Conservation (phyloP, 2,329 filamentous ascomycete genomes). For the Microsporum ferrugineum region DNA sequence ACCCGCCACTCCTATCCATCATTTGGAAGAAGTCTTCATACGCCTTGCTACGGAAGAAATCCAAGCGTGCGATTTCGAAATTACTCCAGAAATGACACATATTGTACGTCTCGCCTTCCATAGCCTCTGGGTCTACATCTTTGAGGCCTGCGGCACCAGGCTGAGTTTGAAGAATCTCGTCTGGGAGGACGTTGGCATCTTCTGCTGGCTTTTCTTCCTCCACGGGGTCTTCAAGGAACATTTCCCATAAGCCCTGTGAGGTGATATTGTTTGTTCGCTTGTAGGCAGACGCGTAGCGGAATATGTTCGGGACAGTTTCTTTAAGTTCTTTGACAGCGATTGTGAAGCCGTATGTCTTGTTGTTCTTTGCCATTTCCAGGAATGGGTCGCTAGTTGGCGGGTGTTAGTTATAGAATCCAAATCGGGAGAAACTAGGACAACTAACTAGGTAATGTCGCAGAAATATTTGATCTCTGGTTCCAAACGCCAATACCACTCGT, state of each 20-base stretch:
- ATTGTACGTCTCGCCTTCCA: slow-evolving; percentile 98
- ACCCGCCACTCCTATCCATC: slow-evolving; percentile 96
- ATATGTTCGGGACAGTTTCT: slow-evolving; percentile 97
- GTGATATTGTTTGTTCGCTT: slow-evolving; percentile 83
- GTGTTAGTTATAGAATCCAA: slow-evolving; percentile 26
- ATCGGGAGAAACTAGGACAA: neutral
- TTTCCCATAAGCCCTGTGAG: slow-evolving; percentile 92
- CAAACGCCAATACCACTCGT: slow-evolving; percentile 99
- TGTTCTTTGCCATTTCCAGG: slow-evolving; percentile 80
- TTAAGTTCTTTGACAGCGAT: slow-evolving; percentile 97
- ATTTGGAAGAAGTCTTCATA: slow-evolving; percentile 98
- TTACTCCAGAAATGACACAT: slow-evolving; percentile 99
- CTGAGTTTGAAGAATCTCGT: slow-evolving; percentile 69
- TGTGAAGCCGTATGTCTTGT: slow-evolving; percentile 98
- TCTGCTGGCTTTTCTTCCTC: slow-evolving; percentile 44
- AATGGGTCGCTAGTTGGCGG: slow-evolving; percentile 64
- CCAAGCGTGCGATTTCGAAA: slow-evolving; percentile 89
- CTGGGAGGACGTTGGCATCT: slow-evolving; percentile 59
- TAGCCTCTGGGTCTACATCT: slow-evolving; percentile 77
- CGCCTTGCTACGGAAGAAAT: slow-evolving; percentile 93
- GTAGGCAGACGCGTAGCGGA: slow-evolving; percentile 96
- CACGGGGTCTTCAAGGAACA: slow-evolving; percentile 69
- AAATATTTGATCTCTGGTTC: slow-evolving; percentile 99
- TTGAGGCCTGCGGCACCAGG: slow-evolving; percentile 58
- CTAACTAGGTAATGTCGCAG: slow-evolving; percentile 96